Evolutionary conservation across 139 green algal genomes (phyloP), one percentile per base, ranked within the genome.

Genomic region (Marvania coccoides): DNA sequence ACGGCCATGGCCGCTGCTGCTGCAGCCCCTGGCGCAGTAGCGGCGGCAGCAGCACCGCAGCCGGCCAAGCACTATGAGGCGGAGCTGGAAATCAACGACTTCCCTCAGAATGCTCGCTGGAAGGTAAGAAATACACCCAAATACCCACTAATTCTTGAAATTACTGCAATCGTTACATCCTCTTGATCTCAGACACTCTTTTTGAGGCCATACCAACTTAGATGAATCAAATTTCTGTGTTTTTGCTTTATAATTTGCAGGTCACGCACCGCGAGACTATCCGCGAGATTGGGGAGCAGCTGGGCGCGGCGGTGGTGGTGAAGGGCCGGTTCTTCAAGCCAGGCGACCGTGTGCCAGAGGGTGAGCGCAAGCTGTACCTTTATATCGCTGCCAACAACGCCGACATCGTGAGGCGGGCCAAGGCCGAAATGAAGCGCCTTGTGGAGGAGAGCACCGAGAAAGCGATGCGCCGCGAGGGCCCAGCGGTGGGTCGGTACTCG

Each of bases 51-150:
- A 45, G 23, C n/a, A n/a, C 33, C 38, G 15, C 9, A 40, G 48
- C 63, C 71, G 2, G 15, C 42, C 42, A 60, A 54, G 37, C 85
- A 92, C 67, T 98, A 87, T 74, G 84, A 96, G 70, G 73, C 82
- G 9, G 94, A 98, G 76, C 70, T 99, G 40, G 92, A 97, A 70
- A 98, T 99, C 80, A 99, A 99, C 67, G 94, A 99, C 81, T 98
- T 99, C 82, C 90, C 91, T 33, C 94, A 99, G 87, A 83, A 95
- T 46, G 90, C 90, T 12, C 81, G 90, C 45, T 96, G 85, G 84
- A 93, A 90, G 80, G 84, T 89, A 63, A 1, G 76, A 15, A 15
- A 62, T 7, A 62, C 26, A 36, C 14, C 58, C 6, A 54, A 10
- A 31, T 14, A 47, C 6, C 10, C 6, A 6, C 6, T 26, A 6